Base-by-base conservation (phyloP, 305 asterid species). In the Fraxinus nigra region DNA sequence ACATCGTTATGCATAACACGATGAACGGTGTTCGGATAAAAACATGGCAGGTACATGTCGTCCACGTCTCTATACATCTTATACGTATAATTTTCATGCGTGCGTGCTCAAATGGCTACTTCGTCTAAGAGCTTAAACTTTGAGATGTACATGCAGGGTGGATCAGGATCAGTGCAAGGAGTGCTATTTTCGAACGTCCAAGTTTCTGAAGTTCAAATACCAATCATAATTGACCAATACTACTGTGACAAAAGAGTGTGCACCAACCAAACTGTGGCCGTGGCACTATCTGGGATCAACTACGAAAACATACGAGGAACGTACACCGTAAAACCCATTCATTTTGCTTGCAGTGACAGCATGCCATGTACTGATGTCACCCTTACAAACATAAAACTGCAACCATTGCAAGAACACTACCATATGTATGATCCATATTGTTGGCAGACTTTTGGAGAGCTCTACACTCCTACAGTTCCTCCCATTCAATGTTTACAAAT, bases 11-110 rank as follows among this genome's bases (percentile, higher is more conserved):
- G 97, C 91, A 88, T 35, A 90, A 90, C 86, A 97, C 99, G 0
- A 92, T 91, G 98, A 94, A 89, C 46, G 99, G 99, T 0, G 99
- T 94, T 24, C 63, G 99, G 70, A 92, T 96, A 74, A 96, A 96
- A 87, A 96, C 99, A 40, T 96, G 99, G 99, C 99, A 95, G 99
- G 99, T 92, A 90, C 70, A 80, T 22, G 38, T 67, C 20, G 3
- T 26, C 37, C 18, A 18, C 0, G 0, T 35, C 26, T 5, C 78
- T 40, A 38, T 33, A 18, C 9, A 7, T 72, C 34, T 37, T 34
- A 7, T n/a, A 3, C 10, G 1, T 26, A 40, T 40, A 40, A 79
- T 37, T 24, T 30, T 79, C 28, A n/a, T 5, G 5, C 4, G n/a
- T 2, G 9, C 3, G 48, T 3, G 1, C 1, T 67, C n/a, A 4